Evolutionary conservation across 139 green algal species (phyloP).

Genomic region (Micromonas pusilla): DNA sequence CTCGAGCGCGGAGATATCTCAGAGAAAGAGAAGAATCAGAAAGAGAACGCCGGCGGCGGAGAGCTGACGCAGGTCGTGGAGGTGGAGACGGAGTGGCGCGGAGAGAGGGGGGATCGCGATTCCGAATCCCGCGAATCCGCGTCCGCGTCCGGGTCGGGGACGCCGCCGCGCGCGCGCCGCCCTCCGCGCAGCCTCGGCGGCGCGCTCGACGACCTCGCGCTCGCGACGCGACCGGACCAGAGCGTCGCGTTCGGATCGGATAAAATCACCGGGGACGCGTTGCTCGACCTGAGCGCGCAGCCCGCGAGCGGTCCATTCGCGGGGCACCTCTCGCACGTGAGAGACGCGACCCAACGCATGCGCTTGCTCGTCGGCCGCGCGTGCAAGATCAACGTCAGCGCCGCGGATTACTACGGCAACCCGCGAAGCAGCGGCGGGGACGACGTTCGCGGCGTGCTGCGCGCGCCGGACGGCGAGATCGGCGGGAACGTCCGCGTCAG

Average conservation of each 20-base stretch:
- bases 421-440: neutral
- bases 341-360: neutral
- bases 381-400: constrained; percentile 22
- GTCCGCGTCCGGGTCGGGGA: too few species aligned
- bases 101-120: too few species aligned
- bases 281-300: neutral
- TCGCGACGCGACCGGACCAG: too few species aligned
- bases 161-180: too few species aligned
- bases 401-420: constrained; percentile 20
- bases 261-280: neutral
- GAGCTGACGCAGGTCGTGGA: neutral
- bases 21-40: neutral
- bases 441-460: constrained; percentile 2
- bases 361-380: constrained; percentile 13
- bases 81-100: too few species aligned
- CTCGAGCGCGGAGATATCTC: neutral
- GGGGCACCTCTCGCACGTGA: too few species aligned
- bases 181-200: too few species aligned
- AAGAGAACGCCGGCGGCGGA: neutral
- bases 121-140: too few species aligned
- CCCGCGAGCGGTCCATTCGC: too few species aligned
- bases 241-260: neutral
- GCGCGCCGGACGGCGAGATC: neutral
- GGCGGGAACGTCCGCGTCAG: neutral
- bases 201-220: too few species aligned